These are phyloP conservation scores for Lecanosticta acicola DNA, from an alignment of 2,329 filamentous ascomycete genomes.

Conservation along the genomic window DNA sequence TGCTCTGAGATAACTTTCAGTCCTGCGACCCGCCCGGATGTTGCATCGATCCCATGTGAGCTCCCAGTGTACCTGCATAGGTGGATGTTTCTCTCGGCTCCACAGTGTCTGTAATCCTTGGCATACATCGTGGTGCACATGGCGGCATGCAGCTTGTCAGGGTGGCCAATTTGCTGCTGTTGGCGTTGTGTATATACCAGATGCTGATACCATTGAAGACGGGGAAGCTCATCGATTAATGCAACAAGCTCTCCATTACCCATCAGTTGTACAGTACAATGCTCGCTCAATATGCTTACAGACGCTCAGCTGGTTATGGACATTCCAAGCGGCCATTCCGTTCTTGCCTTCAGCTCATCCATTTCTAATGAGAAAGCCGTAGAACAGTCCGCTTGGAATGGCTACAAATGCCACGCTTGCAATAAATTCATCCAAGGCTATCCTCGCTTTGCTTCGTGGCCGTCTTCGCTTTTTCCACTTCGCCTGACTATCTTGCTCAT, in stretches of 20 bases:
- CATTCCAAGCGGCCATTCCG: too few relatives aligned
- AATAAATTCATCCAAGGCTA: slow-evolving; percentile 18
- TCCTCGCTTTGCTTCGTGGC: slow-evolving; percentile 14
- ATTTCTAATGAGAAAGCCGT: slow-evolving; percentile 18
- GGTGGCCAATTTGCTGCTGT: not conserved
- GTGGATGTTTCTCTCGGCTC: slow-evolving; percentile 1
- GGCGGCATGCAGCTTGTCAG: too few relatives aligned
- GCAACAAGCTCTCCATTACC: too few relatives aligned
- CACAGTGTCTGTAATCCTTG: too few relatives aligned
- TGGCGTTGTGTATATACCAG: not conserved
- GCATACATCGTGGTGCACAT: too few relatives aligned
- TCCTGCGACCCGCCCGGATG: not conserved
- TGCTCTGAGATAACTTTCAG: too few relatives aligned
- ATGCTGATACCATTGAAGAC: not conserved
- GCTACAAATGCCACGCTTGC: slow-evolving; percentile 13
- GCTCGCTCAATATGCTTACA: not conserved
- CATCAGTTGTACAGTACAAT: not conserved
- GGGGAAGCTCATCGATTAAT: not conserved
- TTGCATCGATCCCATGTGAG: slow-evolving; percentile 1
- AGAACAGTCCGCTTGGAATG: slow-evolving; percentile 16
- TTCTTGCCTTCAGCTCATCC: slow-evolving; percentile 8
- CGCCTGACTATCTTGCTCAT: slow-evolving; percentile 18
- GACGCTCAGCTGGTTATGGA: not conserved
- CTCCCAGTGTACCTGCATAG: not conserved
- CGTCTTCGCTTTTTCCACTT: slow-evolving; percentile 12